Percentiles rank a stretch among this genome's conserved stretches.
Evolutionary conservation across 176 grass and related monocot genomes (phyloP).

Genomic region (Bonia amplexicaulis): DNA sequence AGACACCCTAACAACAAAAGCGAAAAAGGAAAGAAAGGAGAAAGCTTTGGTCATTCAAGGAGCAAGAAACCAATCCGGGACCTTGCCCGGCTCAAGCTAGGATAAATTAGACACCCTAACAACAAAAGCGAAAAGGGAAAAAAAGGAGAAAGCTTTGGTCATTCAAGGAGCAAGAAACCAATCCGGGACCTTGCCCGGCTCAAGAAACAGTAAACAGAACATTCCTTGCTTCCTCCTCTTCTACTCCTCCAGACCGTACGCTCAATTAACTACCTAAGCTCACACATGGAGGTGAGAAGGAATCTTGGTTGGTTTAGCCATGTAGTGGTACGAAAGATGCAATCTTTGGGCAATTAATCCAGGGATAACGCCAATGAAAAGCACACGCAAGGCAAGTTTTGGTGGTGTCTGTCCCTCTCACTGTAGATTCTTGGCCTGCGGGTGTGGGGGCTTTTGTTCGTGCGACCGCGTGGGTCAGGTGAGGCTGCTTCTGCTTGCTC

Average conservation of each 20-base stretch:
- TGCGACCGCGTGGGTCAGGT: neutral
- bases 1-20: neutral
- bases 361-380: neutral
- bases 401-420: neutral
- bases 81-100: neutral
- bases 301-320: conserved; percentile 24
- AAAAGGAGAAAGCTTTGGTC: neutral
- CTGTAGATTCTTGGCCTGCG: conserved; percentile 32
- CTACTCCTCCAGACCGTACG: neutral
- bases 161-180: conserved; percentile 12
- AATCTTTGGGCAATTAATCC: conserved; percentile 33
- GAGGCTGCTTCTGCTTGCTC: too few relatives aligned
- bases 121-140: neutral
- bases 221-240: conserved; percentile 41
- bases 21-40: neutral
- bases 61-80: conserved; percentile 10
- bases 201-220: conserved; percentile 21
- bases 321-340: conserved; percentile 4
- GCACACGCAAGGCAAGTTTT: neutral
- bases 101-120: conserved; percentile 18
- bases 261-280: neutral
- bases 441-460: neutral
- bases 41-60: conserved; percentile 3
- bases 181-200: neutral
- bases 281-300: neutral